phyloP scores from a whole-genome alignment of 2,329 filamentous ascomycete genomes.

The Pestalotiopsis sp. region DNA sequence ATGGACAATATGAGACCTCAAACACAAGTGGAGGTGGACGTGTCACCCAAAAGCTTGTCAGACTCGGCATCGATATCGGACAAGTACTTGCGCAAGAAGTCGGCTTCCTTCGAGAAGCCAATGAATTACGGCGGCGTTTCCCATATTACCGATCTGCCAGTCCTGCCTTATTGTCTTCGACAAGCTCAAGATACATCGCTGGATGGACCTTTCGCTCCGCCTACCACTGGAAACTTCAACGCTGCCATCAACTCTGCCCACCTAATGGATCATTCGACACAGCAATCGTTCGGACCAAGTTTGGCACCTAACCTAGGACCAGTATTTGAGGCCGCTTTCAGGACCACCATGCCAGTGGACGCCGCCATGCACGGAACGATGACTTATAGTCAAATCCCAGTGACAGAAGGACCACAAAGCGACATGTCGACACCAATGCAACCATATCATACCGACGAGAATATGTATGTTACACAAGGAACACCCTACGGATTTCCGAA shows the following conservation, averaged over 20 bases:
- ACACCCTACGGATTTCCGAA: background rate
- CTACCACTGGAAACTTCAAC: constrained; percentile 4
- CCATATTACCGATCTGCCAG: constrained; percentile 6
- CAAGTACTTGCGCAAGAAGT: constrained; percentile 7
- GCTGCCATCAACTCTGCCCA: background rate
- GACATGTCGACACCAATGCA: background rate
- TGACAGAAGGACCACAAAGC: background rate
- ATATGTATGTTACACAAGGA: background rate
- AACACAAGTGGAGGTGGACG: background rate
- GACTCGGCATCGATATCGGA: constrained; percentile 8
- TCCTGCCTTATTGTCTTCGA: constrained; percentile 15
- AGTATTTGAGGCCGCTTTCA: constrained; percentile 4
- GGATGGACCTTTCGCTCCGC: constrained; percentile 7
- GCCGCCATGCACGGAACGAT: background rate
- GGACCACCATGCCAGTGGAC: background rate
- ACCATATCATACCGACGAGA: background rate
- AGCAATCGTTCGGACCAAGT: background rate
- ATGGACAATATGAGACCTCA: constrained; percentile 6
- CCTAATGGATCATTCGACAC: background rate
- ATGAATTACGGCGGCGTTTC: background rate
- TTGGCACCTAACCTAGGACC: constrained; percentile 1
- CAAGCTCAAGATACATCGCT: constrained; percentile 11
- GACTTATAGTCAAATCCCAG: background rate
- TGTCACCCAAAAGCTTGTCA: background rate
- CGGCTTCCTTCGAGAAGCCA: background rate